Conservation (phyloP, 371 early-diverging fungal species). For the Phascolomyces articulosus region DNA sequence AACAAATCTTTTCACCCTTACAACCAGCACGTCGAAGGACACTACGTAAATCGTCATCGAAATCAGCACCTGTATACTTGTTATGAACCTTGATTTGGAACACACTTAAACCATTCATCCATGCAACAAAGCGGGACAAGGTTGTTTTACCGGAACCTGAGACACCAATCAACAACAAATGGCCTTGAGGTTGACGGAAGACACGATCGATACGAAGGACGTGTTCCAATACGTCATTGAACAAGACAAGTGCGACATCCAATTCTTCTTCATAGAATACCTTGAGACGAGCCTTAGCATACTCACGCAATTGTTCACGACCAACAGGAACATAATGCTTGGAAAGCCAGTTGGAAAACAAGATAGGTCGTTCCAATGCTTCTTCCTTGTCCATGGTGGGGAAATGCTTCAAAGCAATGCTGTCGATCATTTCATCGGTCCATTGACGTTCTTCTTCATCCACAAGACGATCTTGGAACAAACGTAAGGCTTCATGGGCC, state of each 20-base stretch:
- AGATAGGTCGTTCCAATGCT: conserved; percentile 89
- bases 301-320: conserved; percentile 90
- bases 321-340: conserved; percentile 91
- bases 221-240: conserved; percentile 97
- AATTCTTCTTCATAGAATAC: conserved; percentile 99
- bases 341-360: conserved; percentile 97
- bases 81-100: conserved; percentile 97
- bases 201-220: conserved; percentile 98
- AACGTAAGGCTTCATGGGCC: conserved; percentile 97
- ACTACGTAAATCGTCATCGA: conserved; percentile 95
- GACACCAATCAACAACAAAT: conserved; percentile 96
- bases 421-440: conserved; percentile 91
- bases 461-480: conserved; percentile 98
- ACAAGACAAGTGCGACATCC: conserved; percentile 94
- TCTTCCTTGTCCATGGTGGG: conserved; percentile 73
- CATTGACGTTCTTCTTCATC: conserved; percentile 87
- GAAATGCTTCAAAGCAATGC: conserved; percentile 88
- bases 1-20: conserved; percentile 97
- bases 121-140: conserved; percentile 95
- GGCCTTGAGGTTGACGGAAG: conserved; percentile 97
- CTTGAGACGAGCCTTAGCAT: conserved; percentile 92
- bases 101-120: conserved; percentile 98
- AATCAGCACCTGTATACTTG: conserved; percentile 95
- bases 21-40: conserved; percentile 94
- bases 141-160: conserved; percentile 98